A percentile compares a stretch with the other conserved stretches of the same genome.
Conservation (phyloP, 495 filamentous ascomycete genomes). For the Penicillium parvum region DNA sequence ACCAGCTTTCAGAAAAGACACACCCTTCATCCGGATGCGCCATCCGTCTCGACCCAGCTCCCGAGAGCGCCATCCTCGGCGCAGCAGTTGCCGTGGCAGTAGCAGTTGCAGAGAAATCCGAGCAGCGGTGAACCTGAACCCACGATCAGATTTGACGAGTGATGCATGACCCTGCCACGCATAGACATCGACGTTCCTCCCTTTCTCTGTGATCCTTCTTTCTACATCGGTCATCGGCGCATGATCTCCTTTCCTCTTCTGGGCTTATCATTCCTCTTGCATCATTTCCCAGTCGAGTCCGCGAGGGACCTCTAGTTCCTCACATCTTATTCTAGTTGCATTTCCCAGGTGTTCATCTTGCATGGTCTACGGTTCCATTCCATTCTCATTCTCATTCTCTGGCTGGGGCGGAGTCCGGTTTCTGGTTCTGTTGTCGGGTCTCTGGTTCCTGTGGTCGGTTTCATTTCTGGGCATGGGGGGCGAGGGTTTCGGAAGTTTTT, state of each 20-base stretch:
- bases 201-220: slow-evolving; percentile 17
- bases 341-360: no score
- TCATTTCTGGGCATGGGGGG: no score
- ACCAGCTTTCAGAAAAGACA: slow-evolving; percentile 37
- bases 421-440: no score
- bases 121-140: slow-evolving; percentile 4
- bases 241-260: no score
- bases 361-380: no score
- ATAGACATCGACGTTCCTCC: slow-evolving; percentile 8
- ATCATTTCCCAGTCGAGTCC: neutral
- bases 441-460: no score
- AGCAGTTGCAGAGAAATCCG: slow-evolving; percentile 25
- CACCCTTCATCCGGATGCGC: slow-evolving; percentile 19
- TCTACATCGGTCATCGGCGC: slow-evolving; percentile 15
- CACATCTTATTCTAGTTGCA: slow-evolving; percentile 9
- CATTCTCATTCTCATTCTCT: no score
- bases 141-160: slow-evolving; percentile 7
- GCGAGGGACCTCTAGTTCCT: neutral
- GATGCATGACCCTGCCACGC: slow-evolving; percentile 12
- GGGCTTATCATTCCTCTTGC: slow-evolving; percentile 2
- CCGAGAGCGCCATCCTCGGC: slow-evolving; percentile 52
- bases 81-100: slow-evolving; percentile 55
- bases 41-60: slow-evolving; percentile 45
- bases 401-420: no score
- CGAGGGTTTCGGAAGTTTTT: no score